Evolutionary conservation across 1,284 basidiomycete genomes (phyloP).

Genomic region (Stereum hirsutum): DNA sequence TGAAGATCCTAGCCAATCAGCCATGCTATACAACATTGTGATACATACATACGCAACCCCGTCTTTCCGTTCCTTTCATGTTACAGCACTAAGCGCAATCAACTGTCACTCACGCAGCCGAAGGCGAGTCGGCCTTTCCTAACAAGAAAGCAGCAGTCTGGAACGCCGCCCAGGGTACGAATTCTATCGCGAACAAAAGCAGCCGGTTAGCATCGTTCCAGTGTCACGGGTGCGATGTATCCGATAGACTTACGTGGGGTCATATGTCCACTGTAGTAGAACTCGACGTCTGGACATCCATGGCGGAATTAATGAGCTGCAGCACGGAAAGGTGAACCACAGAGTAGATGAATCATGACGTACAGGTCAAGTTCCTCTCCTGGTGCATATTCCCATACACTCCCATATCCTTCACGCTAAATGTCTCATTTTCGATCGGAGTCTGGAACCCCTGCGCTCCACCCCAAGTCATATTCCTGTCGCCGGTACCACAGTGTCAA

Average conservation of each 20-base stretch:
- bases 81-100: too few relatives aligned
- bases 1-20: too few relatives aligned
- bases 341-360: constrained; percentile 5
- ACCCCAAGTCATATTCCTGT: constrained; percentile 30
- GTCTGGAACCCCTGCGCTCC: constrained; percentile 30
- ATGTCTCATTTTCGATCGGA: constrained; percentile 25
- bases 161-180: constrained; percentile 49
- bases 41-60: too few relatives aligned
- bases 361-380: constrained; percentile 26
- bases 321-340: too few relatives aligned
- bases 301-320: neutral
- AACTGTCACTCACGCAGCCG: constrained; percentile 18
- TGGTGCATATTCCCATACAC: constrained; percentile 25
- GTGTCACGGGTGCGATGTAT: too few relatives aligned
- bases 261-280: constrained; percentile 50
- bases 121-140: constrained; percentile 39
- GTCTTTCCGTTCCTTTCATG: too few relatives aligned
- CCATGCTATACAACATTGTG: too few relatives aligned
- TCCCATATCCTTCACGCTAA: constrained; percentile 26
- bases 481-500: neutral
- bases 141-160: constrained; percentile 39
- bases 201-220: neutral
- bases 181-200: constrained; percentile 27
- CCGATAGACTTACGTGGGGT: constrained; percentile 38
- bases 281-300: constrained; percentile 40